Base-by-base conservation (phyloP, 148 eudicot genomes). In the Pharnaceum exiguum region DNA sequence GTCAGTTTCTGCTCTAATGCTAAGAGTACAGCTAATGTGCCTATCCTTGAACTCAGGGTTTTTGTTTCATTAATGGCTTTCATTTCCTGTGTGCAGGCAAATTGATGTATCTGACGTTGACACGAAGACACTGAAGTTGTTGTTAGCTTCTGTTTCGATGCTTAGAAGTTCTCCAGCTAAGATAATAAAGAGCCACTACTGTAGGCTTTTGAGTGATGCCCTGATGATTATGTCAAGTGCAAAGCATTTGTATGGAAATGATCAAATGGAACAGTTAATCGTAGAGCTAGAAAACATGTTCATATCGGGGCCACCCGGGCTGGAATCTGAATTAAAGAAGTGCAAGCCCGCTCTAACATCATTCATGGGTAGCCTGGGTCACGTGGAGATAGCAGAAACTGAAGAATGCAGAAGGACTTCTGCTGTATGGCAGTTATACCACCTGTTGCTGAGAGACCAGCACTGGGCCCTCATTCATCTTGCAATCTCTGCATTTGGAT, bases 401-500 rank as follows among this genome's bases (percentile, higher is more conserved):
- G 85, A 87, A 2, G 68, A 62, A 46, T 65, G 64, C 63, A 51
- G 57, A 19, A 85, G 73, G 69, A 72, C 72, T 71, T 67, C 71
- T 46, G 84, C 90, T 59, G 69, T 76, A 28, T 75, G 82, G 78
- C 84, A 81, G 32, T 62, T 91, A 51, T 91, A 71, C 66, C 94
- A 85, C 77, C 71, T 88, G 88, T 51, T 91, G 67, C 64, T 91
- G 13, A 74, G 76, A 60, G 98, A 91, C 71, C 77, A 77, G 39
- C 88, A 91, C 53, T 91, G 98, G 98, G 98, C 96, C 39, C 74
- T 88, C 30, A 81, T 71, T 65, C 89, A 88, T 70, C 73, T 87
- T 22, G 80, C 86, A 13, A 59, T 82, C 37, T 56, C 87, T 52
- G 80, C 96, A 44, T 91, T 91, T 54, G 95, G 95, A 19, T 77